phyloP scores from a whole-genome alignment of 345 rosid species.

The Carallia pectinifolia region DNA sequence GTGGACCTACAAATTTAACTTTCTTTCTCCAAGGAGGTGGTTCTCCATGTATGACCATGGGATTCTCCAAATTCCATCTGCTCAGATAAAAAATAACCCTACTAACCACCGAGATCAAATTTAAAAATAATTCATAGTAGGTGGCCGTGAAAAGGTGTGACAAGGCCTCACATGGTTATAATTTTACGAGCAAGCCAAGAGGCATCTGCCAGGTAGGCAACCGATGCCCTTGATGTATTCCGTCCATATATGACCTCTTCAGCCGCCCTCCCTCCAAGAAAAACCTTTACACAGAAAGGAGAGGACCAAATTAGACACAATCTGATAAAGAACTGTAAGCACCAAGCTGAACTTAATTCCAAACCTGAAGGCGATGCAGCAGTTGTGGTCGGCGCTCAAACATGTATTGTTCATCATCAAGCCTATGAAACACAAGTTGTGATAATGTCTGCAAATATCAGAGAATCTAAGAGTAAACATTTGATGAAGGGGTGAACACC shows the following conservation, averaged over 20 bases:
- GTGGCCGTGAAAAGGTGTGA: background rate
- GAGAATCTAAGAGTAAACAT: background rate
- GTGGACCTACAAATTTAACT: constrained; percentile 75
- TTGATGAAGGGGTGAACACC: background rate
- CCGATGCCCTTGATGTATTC: constrained; percentile 85
- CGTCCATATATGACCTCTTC: constrained; percentile 87
- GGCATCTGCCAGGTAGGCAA: constrained; percentile 82
- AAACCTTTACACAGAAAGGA: constrained; percentile 41
- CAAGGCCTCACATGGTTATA: constrained; percentile 55
- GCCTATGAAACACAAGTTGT: constrained; percentile 79
- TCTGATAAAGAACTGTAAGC: constrained; percentile 1
- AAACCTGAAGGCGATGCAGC: constrained; percentile 91
- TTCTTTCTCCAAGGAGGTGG: constrained; percentile 90
- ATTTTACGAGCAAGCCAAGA: constrained; percentile 98
- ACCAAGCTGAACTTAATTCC: constrained; percentile 17
- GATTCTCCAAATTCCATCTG: constrained; percentile 96
- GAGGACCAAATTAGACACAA: constrained; percentile 5
- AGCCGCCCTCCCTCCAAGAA: constrained; percentile 95
- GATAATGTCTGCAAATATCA: constrained; percentile 57
- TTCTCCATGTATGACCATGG: constrained; percentile 91
- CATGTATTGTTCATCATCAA: constrained; percentile 83
- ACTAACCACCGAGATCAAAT: constrained; percentile 6
- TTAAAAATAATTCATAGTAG: constrained; percentile 3
- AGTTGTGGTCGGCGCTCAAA: constrained; percentile 88
- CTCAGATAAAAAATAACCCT: constrained; percentile 8